These are phyloP conservation scores for Pythium phragmitis DNA, from an alignment of 352 stramenopile genomes.

Conservation along the genomic window DNA sequence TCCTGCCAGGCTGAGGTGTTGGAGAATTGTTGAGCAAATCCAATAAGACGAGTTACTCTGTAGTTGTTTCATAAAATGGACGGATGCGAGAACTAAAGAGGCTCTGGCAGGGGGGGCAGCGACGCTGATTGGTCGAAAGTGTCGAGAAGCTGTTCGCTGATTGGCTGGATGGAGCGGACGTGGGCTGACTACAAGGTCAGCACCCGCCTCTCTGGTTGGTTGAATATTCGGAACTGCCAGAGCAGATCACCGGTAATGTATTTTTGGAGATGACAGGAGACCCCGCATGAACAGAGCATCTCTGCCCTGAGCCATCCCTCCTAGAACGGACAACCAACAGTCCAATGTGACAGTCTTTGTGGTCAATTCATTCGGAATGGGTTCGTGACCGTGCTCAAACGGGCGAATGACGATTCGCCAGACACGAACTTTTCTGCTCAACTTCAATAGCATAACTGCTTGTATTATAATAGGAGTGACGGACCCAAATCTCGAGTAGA, in stretches of 20 bases:
- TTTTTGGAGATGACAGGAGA: background rate
- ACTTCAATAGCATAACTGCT: no score
- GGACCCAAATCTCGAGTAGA: no score
- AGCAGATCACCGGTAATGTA: background rate
- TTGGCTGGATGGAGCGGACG: background rate
- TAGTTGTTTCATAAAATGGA: constrained; percentile 9
- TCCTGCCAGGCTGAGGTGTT: background rate
- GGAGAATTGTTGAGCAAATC: background rate
- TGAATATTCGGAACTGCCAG: no score
- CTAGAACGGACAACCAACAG: no score
- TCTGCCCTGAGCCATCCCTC: no score
- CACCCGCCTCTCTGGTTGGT: no score
- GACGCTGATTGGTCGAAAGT: background rate
- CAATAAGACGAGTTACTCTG: constrained; percentile 1
- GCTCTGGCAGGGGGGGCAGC: background rate
- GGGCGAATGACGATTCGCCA: no score
- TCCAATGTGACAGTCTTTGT: no score
- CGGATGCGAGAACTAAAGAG: background rate
- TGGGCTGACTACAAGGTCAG: background rate
- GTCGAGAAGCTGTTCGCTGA: background rate
- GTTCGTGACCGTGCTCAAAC: no score
- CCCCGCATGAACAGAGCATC: background rate
- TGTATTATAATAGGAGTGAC: no score
- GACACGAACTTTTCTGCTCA: no score
- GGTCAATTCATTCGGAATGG: no score